These are phyloP conservation scores for Curvularia sp. DNA, from an alignment of 2,329 filamentous ascomycete species.

Conservation along the genomic window DNA sequence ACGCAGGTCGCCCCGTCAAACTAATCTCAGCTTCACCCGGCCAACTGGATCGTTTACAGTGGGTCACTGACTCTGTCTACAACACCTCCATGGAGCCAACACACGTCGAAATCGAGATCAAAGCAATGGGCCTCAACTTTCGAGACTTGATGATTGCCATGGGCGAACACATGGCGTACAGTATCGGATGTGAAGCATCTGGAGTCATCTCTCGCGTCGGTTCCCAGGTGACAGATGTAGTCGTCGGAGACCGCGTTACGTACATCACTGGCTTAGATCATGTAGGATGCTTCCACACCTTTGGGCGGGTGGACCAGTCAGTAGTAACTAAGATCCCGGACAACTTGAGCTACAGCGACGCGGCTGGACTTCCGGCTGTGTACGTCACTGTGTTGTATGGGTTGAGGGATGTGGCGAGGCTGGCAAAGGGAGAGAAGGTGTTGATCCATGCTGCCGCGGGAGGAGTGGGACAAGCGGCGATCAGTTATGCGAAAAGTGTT, in stretches of 20 bases:
- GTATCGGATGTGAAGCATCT: slow-evolving; percentile 3
- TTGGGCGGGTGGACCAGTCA: slow-evolving; percentile 2
- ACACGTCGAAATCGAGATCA: slow-evolving; percentile 1
- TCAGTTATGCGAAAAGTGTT: slow-evolving; percentile 21
- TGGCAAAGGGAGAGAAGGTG: slow-evolving; percentile 27
- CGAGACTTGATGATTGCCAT: slow-evolving; percentile 4
- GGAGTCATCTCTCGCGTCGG: slow-evolving; percentile 5
- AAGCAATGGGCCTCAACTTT: slow-evolving; percentile 6
- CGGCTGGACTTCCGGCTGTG: slow-evolving; percentile 13
- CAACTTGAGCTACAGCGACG: background rate
- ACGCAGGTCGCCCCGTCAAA: background rate
- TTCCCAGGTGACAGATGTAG: background rate
- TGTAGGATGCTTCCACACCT: slow-evolving; percentile 7
- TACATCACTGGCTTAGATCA: slow-evolving; percentile 3
- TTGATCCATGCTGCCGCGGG: slow-evolving; percentile 38
- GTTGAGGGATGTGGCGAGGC: slow-evolving; percentile 6
- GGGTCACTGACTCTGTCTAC: slow-evolving; percentile 1
- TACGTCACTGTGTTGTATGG: slow-evolving; percentile 18
- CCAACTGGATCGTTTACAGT: slow-evolving; percentile 1
- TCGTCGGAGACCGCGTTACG: background rate
- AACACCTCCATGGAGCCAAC: background rate
- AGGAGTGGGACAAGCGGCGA: slow-evolving; percentile 29
- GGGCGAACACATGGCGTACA: slow-evolving; percentile 7
- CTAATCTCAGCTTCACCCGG: background rate
- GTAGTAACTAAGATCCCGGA: slow-evolving; percentile 4